Conservation (phyloP, 2,329 filamentous ascomycete genomes). For the Aureobasidium leucospermi region DNA sequence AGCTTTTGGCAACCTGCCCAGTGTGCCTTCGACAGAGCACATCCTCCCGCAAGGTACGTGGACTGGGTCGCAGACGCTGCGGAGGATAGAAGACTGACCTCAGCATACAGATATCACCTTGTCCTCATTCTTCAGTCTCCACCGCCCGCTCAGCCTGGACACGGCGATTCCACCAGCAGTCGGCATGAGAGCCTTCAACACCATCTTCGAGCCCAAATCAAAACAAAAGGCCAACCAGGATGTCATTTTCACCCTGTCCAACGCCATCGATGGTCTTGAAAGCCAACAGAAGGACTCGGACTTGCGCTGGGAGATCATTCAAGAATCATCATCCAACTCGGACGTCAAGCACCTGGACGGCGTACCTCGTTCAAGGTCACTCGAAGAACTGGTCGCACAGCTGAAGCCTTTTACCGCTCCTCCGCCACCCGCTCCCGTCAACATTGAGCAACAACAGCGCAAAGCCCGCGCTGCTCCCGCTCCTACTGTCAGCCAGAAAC, state of each 20-base stretch:
- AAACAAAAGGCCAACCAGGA: slow-evolving; percentile 35
- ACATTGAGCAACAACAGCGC: slow-evolving; percentile 7
- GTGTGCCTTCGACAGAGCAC: slow-evolving; percentile 68
- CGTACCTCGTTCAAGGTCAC: slow-evolving; percentile 21
- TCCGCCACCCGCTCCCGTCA: slow-evolving; percentile 61
- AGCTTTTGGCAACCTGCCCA: slow-evolving; percentile 54
- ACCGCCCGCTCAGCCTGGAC: slow-evolving; percentile 86
- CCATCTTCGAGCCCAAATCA: slow-evolving; percentile 61
- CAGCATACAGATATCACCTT: slow-evolving; percentile 64
- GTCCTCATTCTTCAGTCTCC: slow-evolving; percentile 90
- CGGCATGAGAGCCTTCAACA: slow-evolving; percentile 67
- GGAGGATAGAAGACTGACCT: slow-evolving; percentile 15
- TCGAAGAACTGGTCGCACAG: slow-evolving; percentile 35
- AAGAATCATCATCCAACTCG: slow-evolving; percentile 27
- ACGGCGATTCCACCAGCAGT: slow-evolving; percentile 69
- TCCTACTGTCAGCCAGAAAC: slow-evolving; percentile 15
- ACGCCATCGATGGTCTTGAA: slow-evolving; percentile 34
- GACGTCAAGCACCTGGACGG: slow-evolving; percentile 29
- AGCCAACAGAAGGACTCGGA: slow-evolving; percentile 29
- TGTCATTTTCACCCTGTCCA: slow-evolving; percentile 39
- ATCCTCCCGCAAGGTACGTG: slow-evolving; percentile 41
- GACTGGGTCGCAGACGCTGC: too few relatives aligned
- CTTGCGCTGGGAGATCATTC: slow-evolving; percentile 31
- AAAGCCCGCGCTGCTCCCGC: slow-evolving; percentile 8
- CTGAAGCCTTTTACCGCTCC: slow-evolving; percentile 76